These are phyloP conservation scores for Mycena sp. DNA, from an alignment of 1,284 basidiomycete species.

Conservation along the genomic window DNA sequence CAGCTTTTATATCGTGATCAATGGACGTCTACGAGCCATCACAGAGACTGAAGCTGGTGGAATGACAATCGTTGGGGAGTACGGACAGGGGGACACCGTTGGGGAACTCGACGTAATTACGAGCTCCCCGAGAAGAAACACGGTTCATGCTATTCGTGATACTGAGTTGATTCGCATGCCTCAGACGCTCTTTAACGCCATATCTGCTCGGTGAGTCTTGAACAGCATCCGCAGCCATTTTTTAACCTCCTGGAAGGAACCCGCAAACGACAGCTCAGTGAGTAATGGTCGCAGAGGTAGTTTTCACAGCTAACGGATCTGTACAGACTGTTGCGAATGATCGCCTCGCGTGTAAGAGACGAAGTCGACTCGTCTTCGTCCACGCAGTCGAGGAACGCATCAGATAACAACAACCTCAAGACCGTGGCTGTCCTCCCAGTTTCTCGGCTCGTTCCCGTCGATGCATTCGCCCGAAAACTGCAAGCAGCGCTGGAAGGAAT, in stretches of 20 bases:
- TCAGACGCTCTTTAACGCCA: constrained; percentile 97
- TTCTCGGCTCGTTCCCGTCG: constrained; percentile 86
- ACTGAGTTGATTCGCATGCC: constrained; percentile 99
- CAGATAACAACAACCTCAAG: constrained; percentile 91
- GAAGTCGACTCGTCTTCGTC: constrained; percentile 76
- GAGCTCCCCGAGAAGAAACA: constrained; percentile 86
- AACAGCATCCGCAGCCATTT: background rate
- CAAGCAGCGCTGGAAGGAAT: constrained; percentile 88
- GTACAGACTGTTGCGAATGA: constrained; percentile 83
- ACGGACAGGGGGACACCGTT: constrained; percentile 90
- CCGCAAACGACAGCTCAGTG: constrained; percentile 95
- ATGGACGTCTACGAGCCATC: constrained; percentile 92
- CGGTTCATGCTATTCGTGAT: constrained; percentile 97
- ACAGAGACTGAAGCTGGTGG: constrained; percentile 75
- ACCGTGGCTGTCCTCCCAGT: constrained; percentile 89
- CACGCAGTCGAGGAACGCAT: constrained; percentile 65
- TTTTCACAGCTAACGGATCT: constrained; percentile 13
- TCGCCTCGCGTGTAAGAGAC: constrained; percentile 90
- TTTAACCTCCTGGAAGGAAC: constrained; percentile 65
- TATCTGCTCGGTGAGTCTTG: constrained; percentile 75
- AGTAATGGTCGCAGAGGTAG: constrained; percentile 37
- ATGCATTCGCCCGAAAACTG: constrained; percentile 90
- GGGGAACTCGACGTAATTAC: constrained; percentile 99
- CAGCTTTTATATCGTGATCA: constrained; percentile 99
- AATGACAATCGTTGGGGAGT: constrained; percentile 90